Percentiles rank a stretch among this genome's conserved stretches.
Evolutionary conservation across 345 rosid species (phyloP).

Genomic region (Rubroshorea leprosula): DNA sequence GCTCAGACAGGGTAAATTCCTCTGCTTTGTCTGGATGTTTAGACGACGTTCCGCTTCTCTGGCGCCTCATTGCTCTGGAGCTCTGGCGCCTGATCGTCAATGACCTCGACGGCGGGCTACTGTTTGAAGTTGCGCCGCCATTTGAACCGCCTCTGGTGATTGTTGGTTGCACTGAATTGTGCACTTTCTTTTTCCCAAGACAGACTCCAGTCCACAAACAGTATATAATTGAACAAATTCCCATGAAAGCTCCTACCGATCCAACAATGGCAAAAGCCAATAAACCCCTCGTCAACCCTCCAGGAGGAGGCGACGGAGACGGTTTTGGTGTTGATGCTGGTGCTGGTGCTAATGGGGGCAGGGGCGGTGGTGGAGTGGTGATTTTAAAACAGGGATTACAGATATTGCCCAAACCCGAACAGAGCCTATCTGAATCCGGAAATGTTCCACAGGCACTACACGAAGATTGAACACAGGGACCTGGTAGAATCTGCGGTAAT

Average conservation of each 20-base stretch:
- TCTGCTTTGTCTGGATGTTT: constrained; percentile 77
- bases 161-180: constrained; percentile 92
- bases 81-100: constrained; percentile 67
- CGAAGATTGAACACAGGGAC: constrained; percentile 56
- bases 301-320: constrained; percentile 32
- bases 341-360: constrained; percentile 5
- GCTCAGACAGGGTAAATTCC: constrained; percentile 61
- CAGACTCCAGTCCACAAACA: constrained; percentile 77
- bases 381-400: constrained; percentile 27
- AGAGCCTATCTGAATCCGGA: constrained; percentile 37
- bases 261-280: constrained; percentile 73
- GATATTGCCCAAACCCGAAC: constrained; percentile 49
- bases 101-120: constrained; percentile 54
- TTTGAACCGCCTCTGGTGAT: constrained; percentile 61
- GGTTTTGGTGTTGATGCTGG: constrained; percentile 4
- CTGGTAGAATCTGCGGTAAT: constrained; percentile 50
- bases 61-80: constrained; percentile 74
- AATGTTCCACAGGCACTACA: constrained; percentile 42
- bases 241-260: constrained; percentile 55
- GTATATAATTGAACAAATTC: constrained; percentile 53
- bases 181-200: constrained; percentile 75
- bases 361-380: constrained; percentile 11
- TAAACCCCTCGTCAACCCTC: constrained; percentile 44
- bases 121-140: constrained; percentile 41
- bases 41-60: constrained; percentile 90